A percentile compares a stretch with the other conserved stretches of the same genome.
These are phyloP conservation scores for Aspergillus sp. DNA, from an alignment of 2,329 filamentous ascomycete species.

Conservation along the genomic window DNA sequence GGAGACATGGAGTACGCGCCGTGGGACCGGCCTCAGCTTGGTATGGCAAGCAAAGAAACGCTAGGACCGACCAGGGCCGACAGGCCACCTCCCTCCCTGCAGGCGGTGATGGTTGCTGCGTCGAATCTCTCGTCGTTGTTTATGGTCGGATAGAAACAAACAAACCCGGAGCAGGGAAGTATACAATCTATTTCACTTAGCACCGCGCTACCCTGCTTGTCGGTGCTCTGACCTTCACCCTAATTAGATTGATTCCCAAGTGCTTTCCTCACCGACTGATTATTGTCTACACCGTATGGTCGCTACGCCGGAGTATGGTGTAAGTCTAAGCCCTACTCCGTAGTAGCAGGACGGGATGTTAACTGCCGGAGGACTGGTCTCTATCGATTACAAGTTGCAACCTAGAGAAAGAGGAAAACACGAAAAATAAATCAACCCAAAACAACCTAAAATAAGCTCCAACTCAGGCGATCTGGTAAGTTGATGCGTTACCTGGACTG, in stretches of 20 bases:
- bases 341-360: no score
- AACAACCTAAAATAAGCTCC: not conserved
- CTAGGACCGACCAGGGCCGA: conserved; percentile 13
- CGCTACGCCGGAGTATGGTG: no score
- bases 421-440: not conserved
- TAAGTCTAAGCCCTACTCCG: not conserved
- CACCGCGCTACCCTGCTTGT: not conserved
- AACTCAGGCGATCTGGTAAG: not conserved
- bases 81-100: conserved; percentile 15
- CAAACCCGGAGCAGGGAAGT: not conserved
- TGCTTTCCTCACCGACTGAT: not conserved
- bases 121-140: conserved; percentile 9
- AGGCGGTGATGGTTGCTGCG: conserved; percentile 17
- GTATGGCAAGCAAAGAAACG: not conserved
- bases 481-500: no score
- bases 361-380: no score
- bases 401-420: not conserved
- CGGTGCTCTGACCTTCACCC: conserved; percentile 3
- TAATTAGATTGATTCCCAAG: conserved; percentile 4
- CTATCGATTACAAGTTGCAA: no score
- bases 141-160: not conserved
- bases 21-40: conserved; percentile 1
- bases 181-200: not conserved
- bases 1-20: conserved; percentile 8
- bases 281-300: not conserved